A percentile compares a stretch with the other conserved stretches of the same genome.
Evolutionary conservation across 345 rosid species (phyloP).

Genomic region (Salix koriyanagi): DNA sequence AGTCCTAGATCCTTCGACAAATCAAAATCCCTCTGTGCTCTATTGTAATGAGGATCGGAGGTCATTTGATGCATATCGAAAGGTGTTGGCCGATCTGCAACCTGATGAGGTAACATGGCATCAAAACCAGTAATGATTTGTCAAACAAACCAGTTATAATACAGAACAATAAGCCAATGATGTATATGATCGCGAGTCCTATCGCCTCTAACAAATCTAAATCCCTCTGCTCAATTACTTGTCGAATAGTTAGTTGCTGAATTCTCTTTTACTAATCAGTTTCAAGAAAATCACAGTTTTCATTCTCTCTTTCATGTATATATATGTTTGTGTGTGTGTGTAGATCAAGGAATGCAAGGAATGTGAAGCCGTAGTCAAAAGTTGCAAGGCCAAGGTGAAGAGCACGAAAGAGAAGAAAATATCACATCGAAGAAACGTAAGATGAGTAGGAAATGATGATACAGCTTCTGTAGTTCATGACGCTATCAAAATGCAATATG

Average conservation of each 20-base stretch:
- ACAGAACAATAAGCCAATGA: neutral
- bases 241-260: neutral
- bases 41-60: neutral
- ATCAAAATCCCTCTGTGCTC: neutral
- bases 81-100: neutral
- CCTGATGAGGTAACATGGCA: neutral
- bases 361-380: neutral
- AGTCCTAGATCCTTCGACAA: neutral
- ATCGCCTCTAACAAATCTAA: too few species aligned
- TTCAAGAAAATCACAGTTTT: neutral
- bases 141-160: neutral
- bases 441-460: neutral
- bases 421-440: neutral
- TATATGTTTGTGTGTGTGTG: too few species aligned
- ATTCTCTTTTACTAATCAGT: neutral
- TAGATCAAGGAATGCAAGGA: neutral
- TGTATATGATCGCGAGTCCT: too few species aligned
- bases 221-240: too few species aligned
- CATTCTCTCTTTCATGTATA: neutral
- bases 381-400: neutral
- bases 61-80: neutral
- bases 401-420: neutral
- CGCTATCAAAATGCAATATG: neutral
- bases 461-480: neutral
- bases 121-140: neutral